A percentile compares a stretch with the other conserved stretches of the same genome.
Conservation (phyloP, 176 grass and related monocot genomes). For the Carex cristatella region DNA sequence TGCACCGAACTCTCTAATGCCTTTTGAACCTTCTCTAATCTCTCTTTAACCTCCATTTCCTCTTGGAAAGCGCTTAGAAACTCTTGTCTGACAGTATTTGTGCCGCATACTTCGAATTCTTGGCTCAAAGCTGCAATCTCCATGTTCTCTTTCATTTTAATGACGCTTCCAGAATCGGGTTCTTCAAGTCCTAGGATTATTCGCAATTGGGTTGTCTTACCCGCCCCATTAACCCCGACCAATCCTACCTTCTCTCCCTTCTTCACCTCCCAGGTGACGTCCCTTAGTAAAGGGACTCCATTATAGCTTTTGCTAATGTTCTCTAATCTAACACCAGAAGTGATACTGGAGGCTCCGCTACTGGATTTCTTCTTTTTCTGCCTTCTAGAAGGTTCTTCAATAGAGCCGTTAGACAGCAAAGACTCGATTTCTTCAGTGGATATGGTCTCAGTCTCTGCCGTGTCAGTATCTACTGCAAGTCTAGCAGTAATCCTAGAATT, state of each 20-base stretch:
- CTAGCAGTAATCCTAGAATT: constrained; percentile 20
- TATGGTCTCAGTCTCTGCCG: constrained; percentile 14
- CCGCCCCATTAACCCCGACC: constrained; percentile 89
- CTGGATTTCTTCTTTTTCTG: constrained; percentile 58
- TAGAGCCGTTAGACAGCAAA: constrained; percentile 39
- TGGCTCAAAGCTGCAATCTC: constrained; percentile 82
- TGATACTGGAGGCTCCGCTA: constrained; percentile 78
- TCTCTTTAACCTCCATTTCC: constrained; percentile 72
- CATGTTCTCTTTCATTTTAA: constrained; percentile 87
- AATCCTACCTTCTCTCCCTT: constrained; percentile 90
- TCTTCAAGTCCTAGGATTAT: constrained; percentile 73
- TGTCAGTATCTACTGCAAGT: constrained; percentile 38
- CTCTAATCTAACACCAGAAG: constrained; percentile 76
- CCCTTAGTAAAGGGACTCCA: constrained; percentile 67
- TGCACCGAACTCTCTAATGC: constrained; percentile 61
- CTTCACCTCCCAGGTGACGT: constrained; percentile 93
- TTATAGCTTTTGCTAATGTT: constrained; percentile 75
- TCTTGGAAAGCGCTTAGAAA: constrained; percentile 75
- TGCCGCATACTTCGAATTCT: constrained; percentile 81
- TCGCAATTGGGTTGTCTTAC: constrained; percentile 87
- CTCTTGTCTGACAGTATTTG: constrained; percentile 59
- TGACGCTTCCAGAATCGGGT: constrained; percentile 61
- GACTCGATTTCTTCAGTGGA: constrained; percentile 37
- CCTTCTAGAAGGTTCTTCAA: constrained; percentile 3
- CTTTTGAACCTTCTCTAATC: constrained; percentile 73